phyloP scores from a whole-genome alignment of 139 green algal species.

The Raphidocelis subcapitata region DNA sequence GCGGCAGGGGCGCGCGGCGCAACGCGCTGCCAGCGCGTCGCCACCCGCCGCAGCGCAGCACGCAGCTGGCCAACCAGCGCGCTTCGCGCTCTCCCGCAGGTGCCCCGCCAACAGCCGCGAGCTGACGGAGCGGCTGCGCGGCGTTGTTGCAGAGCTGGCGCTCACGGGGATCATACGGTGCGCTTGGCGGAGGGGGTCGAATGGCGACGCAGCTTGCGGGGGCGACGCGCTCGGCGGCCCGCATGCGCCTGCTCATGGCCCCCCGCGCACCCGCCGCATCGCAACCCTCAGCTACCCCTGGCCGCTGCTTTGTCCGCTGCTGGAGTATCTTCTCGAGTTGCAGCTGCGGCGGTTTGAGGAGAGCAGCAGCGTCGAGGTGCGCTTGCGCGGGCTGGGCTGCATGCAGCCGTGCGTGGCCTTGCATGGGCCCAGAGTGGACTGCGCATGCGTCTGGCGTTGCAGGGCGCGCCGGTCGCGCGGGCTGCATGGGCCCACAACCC shows the following conservation, averaged over 20 bases:
- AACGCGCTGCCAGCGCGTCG: no score
- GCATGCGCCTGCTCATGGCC: no score
- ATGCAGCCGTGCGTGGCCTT: not conserved
- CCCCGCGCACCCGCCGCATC: not conserved
- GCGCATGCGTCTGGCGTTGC: no score
- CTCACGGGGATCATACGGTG: not conserved
- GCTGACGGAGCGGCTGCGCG: not conserved
- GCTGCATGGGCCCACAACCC: not conserved
- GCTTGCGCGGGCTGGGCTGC: not conserved
- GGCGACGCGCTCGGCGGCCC: no score
- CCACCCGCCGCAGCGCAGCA: no score
- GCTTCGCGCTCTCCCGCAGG: not conserved
- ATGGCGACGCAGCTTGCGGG: not conserved
- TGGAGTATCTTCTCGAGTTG: not conserved
- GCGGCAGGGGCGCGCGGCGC: no score
- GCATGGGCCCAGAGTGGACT: no score
- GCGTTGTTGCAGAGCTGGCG: not conserved
- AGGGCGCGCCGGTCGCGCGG: no score
- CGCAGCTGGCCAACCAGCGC: no score
- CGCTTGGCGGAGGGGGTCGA: not conserved
- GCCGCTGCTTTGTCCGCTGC: not conserved
- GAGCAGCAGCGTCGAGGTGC: not conserved
- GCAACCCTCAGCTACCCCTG: not conserved
- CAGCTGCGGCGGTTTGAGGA: not conserved
- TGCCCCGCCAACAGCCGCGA: not conserved